phyloP scores from a whole-genome alignment of 306 rosid genomes.

The Clitoria ternatea region DNA sequence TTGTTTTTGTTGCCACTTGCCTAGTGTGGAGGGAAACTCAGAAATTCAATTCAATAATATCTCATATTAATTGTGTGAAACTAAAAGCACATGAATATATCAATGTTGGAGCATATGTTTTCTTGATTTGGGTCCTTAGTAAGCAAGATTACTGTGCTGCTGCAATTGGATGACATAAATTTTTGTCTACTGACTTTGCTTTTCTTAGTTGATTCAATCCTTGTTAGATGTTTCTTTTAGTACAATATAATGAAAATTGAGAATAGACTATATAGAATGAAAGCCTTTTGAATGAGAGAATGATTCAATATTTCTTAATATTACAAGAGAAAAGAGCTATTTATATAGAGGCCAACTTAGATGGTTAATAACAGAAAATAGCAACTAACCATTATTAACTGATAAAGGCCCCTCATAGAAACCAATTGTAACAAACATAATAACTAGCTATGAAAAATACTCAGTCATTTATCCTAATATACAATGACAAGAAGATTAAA shows the following conservation, averaged over 20 bases:
- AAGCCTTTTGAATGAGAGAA: no score
- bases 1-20: background rate
- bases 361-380: no score
- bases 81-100: background rate
- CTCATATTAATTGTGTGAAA: background rate
- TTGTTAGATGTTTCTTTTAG: background rate
- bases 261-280: no score
- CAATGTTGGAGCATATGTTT: background rate
- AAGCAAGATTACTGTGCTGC: background rate
- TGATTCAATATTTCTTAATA: no score
- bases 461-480: no score
- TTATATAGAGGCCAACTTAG: no score
- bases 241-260: no score
- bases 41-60: background rate
- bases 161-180: background rate
- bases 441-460: no score
- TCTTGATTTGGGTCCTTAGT: background rate
- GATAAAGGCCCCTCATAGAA: no score
- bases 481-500: background rate
- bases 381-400: no score
- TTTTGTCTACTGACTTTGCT: background rate
- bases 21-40: background rate
- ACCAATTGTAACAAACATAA: no score
- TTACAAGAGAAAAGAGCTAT: no score
- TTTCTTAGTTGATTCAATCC: conserved; percentile 3